These are phyloP conservation scores for Suillus variegatus DNA, from an alignment of 768 basidiomycete genomes.

Conservation along the genomic window DNA sequence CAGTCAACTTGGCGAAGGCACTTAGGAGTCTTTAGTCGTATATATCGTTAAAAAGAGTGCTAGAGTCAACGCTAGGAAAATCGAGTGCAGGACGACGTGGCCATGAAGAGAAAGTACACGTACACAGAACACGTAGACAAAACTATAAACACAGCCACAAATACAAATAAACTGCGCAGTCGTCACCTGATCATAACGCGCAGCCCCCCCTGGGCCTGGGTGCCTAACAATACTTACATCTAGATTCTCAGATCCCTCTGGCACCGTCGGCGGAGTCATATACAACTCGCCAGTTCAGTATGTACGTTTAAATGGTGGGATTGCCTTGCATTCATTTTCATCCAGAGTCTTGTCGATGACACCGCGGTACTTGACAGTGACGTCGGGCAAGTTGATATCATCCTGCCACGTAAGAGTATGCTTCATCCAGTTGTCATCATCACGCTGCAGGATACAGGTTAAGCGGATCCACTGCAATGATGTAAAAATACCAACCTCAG, in stretches of 20 bases:
- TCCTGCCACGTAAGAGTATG: conserved; percentile 92
- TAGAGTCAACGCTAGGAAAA: neutral
- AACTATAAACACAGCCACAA: conserved; percentile 26
- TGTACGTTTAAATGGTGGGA: conserved; percentile 97
- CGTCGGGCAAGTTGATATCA: conserved; percentile 73
- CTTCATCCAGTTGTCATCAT: conserved; percentile 94
- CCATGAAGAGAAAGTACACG: conserved; percentile 24
- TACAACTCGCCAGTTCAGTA: conserved; percentile 80
- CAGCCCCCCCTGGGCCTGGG: no score
- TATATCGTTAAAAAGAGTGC: neutral
- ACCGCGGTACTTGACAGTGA: conserved; percentile 84
- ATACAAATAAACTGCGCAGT: conserved; percentile 19
- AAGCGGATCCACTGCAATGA: conserved; percentile 8
- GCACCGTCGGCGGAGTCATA: conserved; percentile 56
- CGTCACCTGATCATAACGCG: neutral
- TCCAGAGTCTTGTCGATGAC: conserved; percentile 90
- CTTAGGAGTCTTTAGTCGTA: conserved; percentile 1
- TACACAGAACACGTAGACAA: conserved; percentile 31
- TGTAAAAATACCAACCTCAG: conserved; percentile 59
- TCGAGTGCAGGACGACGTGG: conserved; percentile 25
- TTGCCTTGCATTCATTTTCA: conserved; percentile 93
- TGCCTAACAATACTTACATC: no score
- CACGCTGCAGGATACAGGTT: conserved; percentile 54
- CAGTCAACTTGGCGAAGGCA: neutral
- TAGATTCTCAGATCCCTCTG: conserved; percentile 49